phyloP scores from a whole-genome alignment of 495 filamentous ascomycete species.

The Staphylotrichum tortipilum region DNA sequence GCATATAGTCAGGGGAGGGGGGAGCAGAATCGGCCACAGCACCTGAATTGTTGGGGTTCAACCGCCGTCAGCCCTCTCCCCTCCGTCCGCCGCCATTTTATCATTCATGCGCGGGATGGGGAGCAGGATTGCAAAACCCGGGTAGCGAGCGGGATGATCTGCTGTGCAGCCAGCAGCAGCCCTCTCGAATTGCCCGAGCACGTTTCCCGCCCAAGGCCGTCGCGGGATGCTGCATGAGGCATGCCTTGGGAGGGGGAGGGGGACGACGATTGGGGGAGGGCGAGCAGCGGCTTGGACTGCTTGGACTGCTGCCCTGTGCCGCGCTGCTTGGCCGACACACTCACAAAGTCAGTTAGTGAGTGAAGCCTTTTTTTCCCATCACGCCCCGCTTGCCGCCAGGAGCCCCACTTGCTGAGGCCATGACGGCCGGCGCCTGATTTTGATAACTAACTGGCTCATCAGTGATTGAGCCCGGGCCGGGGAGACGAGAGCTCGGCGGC shows the following conservation, averaged over 20 bases:
- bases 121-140: not conserved
- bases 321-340: not conserved
- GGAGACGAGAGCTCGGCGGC: not conserved
- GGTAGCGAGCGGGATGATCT: conserved; percentile 5
- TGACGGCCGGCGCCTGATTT: not conserved
- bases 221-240: not conserved
- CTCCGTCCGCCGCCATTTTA: too few species aligned
- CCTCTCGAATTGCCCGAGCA: not conserved
- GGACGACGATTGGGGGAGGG: too few species aligned
- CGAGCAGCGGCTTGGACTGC: too few species aligned
- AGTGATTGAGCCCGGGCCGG: not conserved
- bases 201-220: not conserved
- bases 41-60: not conserved
- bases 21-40: too few species aligned
- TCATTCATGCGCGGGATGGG: conserved; percentile 2
- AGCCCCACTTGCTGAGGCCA: conserved; percentile 5
- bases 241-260: not conserved
- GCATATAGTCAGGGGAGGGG: too few species aligned
- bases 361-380: conserved; percentile 23
- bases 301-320: too few species aligned
- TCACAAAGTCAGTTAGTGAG: too few species aligned
- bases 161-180: too few species aligned
- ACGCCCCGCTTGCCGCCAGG: conserved; percentile 37
- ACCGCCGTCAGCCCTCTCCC: not conserved
- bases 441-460: too few species aligned